phyloP scores from a whole-genome alignment of 73 alveolate genomes.

The Symbiodinium natans region DNA sequence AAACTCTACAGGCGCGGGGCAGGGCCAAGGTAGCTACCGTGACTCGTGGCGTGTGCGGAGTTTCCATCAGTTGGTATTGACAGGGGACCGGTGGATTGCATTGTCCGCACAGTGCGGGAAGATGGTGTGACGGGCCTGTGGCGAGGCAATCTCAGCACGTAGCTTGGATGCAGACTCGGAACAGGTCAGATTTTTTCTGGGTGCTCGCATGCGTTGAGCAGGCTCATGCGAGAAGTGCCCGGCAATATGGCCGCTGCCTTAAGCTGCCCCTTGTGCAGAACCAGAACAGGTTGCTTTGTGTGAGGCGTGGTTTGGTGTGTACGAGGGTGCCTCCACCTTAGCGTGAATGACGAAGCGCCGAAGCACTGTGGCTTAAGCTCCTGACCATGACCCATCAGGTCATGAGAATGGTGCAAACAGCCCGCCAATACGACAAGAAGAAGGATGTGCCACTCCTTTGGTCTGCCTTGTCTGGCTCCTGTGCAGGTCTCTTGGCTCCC shows the following conservation, averaged over 20 bases:
- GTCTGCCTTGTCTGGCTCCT: slow-evolving; percentile 75
- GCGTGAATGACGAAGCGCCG: not conserved
- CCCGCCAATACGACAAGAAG: slow-evolving; percentile 19
- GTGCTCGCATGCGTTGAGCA: too few species aligned
- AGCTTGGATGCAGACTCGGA: not conserved
- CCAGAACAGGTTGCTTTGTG: not conserved
- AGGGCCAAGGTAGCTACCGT: not conserved
- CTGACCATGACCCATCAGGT: not conserved
- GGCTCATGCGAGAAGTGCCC: slow-evolving; percentile 61
- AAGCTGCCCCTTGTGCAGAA: not conserved
- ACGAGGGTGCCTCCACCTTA: slow-evolving; percentile 24
- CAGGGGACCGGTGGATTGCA: slow-evolving; percentile 55
- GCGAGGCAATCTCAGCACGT: slow-evolving; percentile 74
- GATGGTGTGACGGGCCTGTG: slow-evolving; percentile 56
- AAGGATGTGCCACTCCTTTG: slow-evolving; percentile 58
- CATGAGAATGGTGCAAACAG: slow-evolving; percentile 22
- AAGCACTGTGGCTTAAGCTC: not conserved
- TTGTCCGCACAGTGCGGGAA: slow-evolving; percentile 67
- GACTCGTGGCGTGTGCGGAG: not conserved
- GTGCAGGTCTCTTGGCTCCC: slow-evolving; percentile 25
- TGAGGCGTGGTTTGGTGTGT: slow-evolving; percentile 37
- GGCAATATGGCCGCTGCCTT: slow-evolving; percentile 48
- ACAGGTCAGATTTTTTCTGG: too few species aligned
- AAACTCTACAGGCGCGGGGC: not conserved
- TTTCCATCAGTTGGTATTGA: not conserved